These are phyloP conservation scores for Ophiostoma australiae DNA, from an alignment of 2,329 filamentous ascomycete species.

Conservation along the genomic window DNA sequence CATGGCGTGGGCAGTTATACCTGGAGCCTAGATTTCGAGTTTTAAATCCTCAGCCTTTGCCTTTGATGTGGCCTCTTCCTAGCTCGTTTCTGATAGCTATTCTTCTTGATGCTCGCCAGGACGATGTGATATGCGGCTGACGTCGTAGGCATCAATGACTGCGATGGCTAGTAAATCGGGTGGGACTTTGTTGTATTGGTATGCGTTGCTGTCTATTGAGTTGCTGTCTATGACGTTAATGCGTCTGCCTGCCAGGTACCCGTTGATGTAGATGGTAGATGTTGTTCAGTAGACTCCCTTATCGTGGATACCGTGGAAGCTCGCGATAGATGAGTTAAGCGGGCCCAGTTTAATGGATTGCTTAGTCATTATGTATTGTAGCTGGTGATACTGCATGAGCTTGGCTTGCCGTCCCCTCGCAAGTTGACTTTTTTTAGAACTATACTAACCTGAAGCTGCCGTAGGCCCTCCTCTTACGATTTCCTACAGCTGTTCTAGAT, in stretches of 20 bases:
- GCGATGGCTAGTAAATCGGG: background rate
- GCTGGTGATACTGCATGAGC: no score
- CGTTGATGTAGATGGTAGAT: background rate
- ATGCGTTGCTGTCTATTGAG: background rate
- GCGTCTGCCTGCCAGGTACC: background rate
- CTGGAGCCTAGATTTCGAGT: background rate
- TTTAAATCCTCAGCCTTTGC: background rate
- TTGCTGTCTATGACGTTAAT: background rate
- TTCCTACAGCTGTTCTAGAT: no score
- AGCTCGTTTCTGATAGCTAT: background rate
- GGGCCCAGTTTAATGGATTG: background rate
- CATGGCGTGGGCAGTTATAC: constrained; percentile 38
- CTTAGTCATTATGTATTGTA: background rate
- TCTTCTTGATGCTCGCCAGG: background rate
- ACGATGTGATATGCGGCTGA: background rate
- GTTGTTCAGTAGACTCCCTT: background rate
- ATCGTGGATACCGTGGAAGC: constrained; percentile 8
- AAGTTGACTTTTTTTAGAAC: no score
- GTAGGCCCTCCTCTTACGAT: no score
- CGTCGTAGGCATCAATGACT: background rate
- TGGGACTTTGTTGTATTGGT: background rate
- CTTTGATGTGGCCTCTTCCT: background rate
- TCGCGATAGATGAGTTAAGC: background rate
- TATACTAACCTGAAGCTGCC: no score
- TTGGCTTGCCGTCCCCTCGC: no score